A percentile compares a stretch with the other conserved stretches of the same genome.
These are phyloP conservation scores for Pseudopyrenochaeta lycopersici DNA, from an alignment of 2,329 filamentous ascomycete species.

Conservation along the genomic window DNA sequence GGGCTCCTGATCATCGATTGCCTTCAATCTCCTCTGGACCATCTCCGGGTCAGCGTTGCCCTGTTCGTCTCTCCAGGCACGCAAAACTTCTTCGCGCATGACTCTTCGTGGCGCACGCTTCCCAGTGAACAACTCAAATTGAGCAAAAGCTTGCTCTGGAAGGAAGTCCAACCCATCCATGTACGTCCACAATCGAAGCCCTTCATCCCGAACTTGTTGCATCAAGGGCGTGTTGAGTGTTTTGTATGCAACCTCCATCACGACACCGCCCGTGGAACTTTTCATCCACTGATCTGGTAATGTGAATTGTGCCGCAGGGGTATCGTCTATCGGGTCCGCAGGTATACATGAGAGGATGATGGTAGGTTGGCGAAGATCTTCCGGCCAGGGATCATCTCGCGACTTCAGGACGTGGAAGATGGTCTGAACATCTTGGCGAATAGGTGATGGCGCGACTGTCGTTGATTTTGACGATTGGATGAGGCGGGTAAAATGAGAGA, in stretches of 20 bases:
- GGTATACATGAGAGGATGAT: slow-evolving; percentile 82
- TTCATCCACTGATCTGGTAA: slow-evolving; percentile 74
- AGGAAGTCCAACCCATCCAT: slow-evolving; percentile 80
- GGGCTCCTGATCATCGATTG: slow-evolving; percentile 46
- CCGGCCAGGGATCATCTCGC: slow-evolving; percentile 70
- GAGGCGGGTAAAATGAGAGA: slow-evolving; percentile 72
- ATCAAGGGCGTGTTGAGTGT: slow-evolving; percentile 76
- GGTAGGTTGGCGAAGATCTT: slow-evolving; percentile 69
- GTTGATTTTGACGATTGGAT: slow-evolving; percentile 30
- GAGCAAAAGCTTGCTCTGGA: slow-evolving; percentile 81
- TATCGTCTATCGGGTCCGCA: slow-evolving; percentile 70
- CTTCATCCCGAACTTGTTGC: slow-evolving; percentile 69
- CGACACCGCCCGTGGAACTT: slow-evolving; percentile 77
- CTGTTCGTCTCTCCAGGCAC: slow-evolving; percentile 45
- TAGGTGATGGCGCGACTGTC: slow-evolving; percentile 20
- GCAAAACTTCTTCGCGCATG: slow-evolving; percentile 72
- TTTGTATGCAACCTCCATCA: slow-evolving; percentile 77
- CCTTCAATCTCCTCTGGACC: slow-evolving; percentile 44
- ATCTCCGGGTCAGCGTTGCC: slow-evolving; percentile 41
- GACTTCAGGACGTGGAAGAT: slow-evolving; percentile 68
- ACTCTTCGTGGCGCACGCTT: slow-evolving; percentile 73
- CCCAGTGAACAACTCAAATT: slow-evolving; percentile 83
- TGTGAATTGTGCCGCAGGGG: slow-evolving; percentile 73
- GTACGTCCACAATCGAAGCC: slow-evolving; percentile 73
- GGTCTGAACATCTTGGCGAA: slow-evolving; percentile 43